Conservation (phyloP, 164 flowering plant genomes). For the Tetracentron sinense region DNA sequence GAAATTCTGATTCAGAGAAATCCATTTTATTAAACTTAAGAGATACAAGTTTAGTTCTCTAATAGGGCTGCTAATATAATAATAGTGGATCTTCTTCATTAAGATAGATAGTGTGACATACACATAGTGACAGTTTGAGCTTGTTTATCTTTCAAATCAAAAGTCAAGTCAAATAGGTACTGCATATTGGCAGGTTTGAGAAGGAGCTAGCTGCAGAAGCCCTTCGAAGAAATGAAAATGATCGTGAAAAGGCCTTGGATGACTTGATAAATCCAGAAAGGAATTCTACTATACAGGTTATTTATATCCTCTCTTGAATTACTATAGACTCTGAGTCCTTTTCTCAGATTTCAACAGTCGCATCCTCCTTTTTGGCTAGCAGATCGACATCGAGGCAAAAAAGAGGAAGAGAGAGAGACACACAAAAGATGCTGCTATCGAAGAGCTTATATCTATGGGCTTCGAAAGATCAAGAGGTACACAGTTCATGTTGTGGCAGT, state of each 20-base stretch:
- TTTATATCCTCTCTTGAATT: neutral
- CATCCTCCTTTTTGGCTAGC: constrained; percentile 18
- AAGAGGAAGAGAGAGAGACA: constrained; percentile 48
- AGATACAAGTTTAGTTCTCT: no score
- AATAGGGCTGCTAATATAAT: no score
- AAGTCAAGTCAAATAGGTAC: no score
- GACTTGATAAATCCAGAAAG: constrained; percentile 75
- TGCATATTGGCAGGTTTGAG: constrained; percentile 50
- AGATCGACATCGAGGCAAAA: constrained; percentile 63
- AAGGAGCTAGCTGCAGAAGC: constrained; percentile 89
- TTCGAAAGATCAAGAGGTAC: constrained; percentile 74
- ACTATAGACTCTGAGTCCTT: neutral
- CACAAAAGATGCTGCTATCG: constrained; percentile 32
- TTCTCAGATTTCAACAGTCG: neutral
- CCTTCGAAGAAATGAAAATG: constrained; percentile 84
- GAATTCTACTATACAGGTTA: constrained; percentile 65
- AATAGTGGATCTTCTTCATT: neutral
- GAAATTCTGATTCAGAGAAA: no score
- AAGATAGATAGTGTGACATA: neutral
- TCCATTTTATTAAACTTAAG: neutral
- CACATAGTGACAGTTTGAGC: neutral
- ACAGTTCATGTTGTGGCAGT: neutral
- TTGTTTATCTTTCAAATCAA: neutral
- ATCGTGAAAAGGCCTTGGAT: constrained; percentile 71
- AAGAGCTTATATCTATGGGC: constrained; percentile 69